Base-by-base conservation (phyloP, 495 filamentous ascomycete species). In the Annulohypoxylon bovei region DNA sequence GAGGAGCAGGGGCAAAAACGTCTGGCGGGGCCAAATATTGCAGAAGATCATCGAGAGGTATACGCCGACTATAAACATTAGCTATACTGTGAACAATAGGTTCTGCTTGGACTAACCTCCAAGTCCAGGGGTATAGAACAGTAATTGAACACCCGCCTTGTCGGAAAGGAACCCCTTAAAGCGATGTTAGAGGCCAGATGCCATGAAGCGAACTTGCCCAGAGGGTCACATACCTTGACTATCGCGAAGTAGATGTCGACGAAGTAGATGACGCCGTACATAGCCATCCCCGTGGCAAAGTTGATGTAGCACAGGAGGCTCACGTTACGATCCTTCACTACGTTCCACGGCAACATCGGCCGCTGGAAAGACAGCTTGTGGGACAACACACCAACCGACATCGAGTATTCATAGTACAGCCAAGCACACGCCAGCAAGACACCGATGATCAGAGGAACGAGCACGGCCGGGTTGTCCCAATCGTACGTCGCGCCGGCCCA, bases 241-340 rank as follows among this genome's bases (percentile, higher is more conserved):
- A 89, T 69, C 1, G 83, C 78, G 70, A 88, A 89, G 75, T 89
- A 90, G 9, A 88, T 75, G 32, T 83, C 82, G 69, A 89, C 83
- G 66, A 88, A 90, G 73, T 90, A 90, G 73, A 88, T 86, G 27
- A 88, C 74, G 23, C 78, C 77, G 66, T 76, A 84, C 72, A 83
- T 82, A 60, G 81, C 81, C 74, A 85, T 82, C 7, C 87, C 87
- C 2, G 82, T 79, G 7, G 81, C 72, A 50, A 88, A 84, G 75
- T 87, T 84, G 68, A 89, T 76, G 32, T 83, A 77, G n/a, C 84
- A 78, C 12, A 90, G 64, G 37, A 88, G 75, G 1, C 82, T 76
- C 11, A 84, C 80, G 68, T 91, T 85, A n/a, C 80, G 76, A 27
- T 83, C 76, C 16, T 56, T 59, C 39, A 89, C 77, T 37, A 89